Base-by-base conservation (phyloP, 495 filamentous ascomycete species). In the Penicillium verhagenii region DNA sequence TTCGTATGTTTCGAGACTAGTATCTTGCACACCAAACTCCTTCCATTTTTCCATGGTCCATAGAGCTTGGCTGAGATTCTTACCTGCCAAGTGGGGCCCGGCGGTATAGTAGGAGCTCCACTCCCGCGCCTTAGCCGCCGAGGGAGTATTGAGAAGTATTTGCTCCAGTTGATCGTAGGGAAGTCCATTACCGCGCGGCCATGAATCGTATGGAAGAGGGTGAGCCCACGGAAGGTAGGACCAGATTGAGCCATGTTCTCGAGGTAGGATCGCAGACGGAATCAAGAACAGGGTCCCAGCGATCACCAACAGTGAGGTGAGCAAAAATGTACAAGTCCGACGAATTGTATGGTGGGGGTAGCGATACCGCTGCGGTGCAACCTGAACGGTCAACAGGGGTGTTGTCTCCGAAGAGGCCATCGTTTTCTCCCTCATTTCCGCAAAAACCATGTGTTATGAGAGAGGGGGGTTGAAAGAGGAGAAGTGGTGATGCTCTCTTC, bases 41-140 rank as follows among this genome's bases (percentile, higher is more conserved):
- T 86, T 73, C 91, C 91, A 97, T 58, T 78, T 86, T 21, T 95
- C 84, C 58, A 83, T 79, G 0, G 94, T 98, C 91, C 91, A 98
- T 44, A 86, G 69, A 5, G 89, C 94, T 73, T 96, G 85, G 50
- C 84, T 90, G 42, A 86, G 78, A 61, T 97, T 97, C 78, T 90
- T 88, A 11, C 94, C 94, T 0, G 87, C 90, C 26, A 98, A 75
- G 77, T 98, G 94, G 1, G 89, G 82, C 0, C 94, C 94, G 2
- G 86, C 72, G 0, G 94, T 96, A 61, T 97, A 97, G 71, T 97
- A 97, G 56, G 81, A 72, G 65, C 88, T 93, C 91, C 91, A 97
- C 69, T 95, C 86, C 52, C 81, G 75, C 6, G 82, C 84, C 61
- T 85, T 86, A 24, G 80, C 75, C 40, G 82, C 79, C 26, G 82